Conservation (phyloP, 2,329 filamentous ascomycete species). For the Fusarium torreyae region DNA sequence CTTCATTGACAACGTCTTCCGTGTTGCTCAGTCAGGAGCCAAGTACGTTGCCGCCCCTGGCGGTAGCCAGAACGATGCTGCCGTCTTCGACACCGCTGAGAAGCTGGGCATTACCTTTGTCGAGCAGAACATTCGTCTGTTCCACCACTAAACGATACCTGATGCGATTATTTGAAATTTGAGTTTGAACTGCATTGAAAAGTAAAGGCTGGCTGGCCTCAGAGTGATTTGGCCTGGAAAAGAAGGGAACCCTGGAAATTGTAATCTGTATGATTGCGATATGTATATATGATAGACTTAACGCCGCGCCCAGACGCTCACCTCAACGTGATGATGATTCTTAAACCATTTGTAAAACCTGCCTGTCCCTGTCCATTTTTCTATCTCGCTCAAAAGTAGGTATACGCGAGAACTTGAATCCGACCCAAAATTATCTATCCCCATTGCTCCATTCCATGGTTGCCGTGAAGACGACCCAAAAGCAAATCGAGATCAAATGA, state of each 20-base stretch:
- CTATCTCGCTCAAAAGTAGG: constrained; percentile 23
- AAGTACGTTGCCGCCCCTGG: constrained; percentile 97
- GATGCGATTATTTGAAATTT: constrained; percentile 25
- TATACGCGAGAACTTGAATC: constrained; percentile 10
- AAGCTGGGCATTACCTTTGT: constrained; percentile 94
- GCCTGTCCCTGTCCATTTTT: neutral
- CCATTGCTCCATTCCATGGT: constrained; percentile 34
- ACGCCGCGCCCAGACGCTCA: constrained; percentile 40
- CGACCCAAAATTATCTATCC: constrained; percentile 22
- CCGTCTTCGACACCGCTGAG: constrained; percentile 90
- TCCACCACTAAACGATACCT: constrained; percentile 45
- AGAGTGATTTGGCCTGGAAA: constrained; percentile 12
- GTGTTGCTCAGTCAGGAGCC: constrained; percentile 87
- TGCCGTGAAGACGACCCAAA: constrained; percentile 10
- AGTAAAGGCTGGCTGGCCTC: constrained; percentile 5
- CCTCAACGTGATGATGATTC: constrained; percentile 47
- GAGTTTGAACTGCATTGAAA: constrained; percentile 29
- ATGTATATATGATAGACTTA: constrained; percentile 48
- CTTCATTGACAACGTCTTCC: constrained; percentile 98
- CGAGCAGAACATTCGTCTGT: constrained; percentile 85
- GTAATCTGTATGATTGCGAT: constrained; percentile 33
- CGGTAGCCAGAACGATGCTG: constrained; percentile 87
- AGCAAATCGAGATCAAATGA: constrained; percentile 33
- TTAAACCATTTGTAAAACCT: constrained; percentile 24
- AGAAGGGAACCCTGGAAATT: constrained; percentile 31